phyloP scores from a whole-genome alignment of 1,284 basidiomycete species.

The Trichosporon coremiiforme region DNA sequence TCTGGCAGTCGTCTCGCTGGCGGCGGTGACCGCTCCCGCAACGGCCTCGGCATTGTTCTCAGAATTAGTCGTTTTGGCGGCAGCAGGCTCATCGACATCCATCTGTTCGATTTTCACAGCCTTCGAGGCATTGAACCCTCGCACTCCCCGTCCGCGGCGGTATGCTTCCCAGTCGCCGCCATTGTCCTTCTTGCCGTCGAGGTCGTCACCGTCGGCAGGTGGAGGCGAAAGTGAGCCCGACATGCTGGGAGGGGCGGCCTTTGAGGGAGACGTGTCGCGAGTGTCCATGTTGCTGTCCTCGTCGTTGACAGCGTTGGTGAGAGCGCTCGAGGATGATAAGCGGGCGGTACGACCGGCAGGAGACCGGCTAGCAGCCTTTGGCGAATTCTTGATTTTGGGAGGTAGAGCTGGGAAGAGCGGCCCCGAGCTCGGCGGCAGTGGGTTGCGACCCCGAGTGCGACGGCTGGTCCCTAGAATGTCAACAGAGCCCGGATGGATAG shows the following conservation, averaged over 20 bases:
- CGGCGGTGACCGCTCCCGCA: slow-evolving; percentile 31
- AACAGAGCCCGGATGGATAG: slow-evolving; percentile 13
- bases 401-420: slow-evolving; percentile 55
- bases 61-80: slow-evolving; percentile 25
- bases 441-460: slow-evolving; percentile 50
- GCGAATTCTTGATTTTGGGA: slow-evolving; percentile 45
- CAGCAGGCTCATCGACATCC: slow-evolving; percentile 45
- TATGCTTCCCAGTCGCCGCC: slow-evolving; percentile 44
- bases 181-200: slow-evolving; percentile 24
- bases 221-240: slow-evolving; percentile 43
- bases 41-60: neutral
- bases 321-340: slow-evolving; percentile 31
- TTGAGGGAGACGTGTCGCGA: slow-evolving; percentile 25
- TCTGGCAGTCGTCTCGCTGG: slow-evolving; percentile 34
- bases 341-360: slow-evolving; percentile 25
- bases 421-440: slow-evolving; percentile 49
- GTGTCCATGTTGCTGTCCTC: slow-evolving; percentile 20
- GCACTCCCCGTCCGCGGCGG: slow-evolving; percentile 38
- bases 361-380: slow-evolving; percentile 35
- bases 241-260: slow-evolving; percentile 28
- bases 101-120: slow-evolving; percentile 43
- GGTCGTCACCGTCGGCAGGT: slow-evolving; percentile 41
- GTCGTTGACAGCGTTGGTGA: slow-evolving; percentile 33
- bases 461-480: slow-evolving; percentile 35
- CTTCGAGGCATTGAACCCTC: slow-evolving; percentile 36